These are phyloP conservation scores for Themeda triandra DNA, from an alignment of 176 grass and related monocot genomes.

Conservation along the genomic window DNA sequence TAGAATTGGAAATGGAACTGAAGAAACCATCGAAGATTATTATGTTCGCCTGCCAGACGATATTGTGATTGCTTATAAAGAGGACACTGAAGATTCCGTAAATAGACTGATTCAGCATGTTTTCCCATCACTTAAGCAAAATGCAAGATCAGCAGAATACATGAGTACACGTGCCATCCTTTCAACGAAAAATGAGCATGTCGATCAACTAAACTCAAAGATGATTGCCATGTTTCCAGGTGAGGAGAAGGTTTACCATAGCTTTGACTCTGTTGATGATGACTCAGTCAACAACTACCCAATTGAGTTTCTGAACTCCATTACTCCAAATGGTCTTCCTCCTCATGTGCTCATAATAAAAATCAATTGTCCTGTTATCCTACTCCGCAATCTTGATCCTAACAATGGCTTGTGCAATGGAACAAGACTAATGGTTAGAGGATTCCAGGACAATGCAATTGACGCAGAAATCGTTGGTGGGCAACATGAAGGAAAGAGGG, in stretches of 20 bases:
- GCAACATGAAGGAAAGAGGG: not conserved
- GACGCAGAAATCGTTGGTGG: not conserved
- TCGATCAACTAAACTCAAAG: not conserved
- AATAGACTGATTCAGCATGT: not conserved
- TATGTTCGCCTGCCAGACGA: not conserved
- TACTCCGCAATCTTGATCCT: not conserved
- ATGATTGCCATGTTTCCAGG: not conserved
- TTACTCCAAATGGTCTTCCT: no score
- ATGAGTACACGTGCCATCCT: not conserved
- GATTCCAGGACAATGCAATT: not conserved
- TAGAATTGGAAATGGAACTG: not conserved
- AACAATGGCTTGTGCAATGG: not conserved
- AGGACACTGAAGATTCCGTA: not conserved
- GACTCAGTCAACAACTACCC: not conserved
- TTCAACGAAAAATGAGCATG: not conserved
- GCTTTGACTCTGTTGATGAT: not conserved
- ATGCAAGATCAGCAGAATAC: not conserved
- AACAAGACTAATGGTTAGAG: not conserved
- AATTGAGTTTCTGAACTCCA: not conserved
- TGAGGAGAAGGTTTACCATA: not conserved
- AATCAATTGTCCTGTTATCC: no score
- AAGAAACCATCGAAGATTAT: not conserved
- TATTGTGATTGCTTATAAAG: not conserved
- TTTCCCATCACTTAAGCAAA: not conserved
- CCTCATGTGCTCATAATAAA: not conserved